Evolutionary conservation across 257 asterid genomes (phyloP).

Genomic region (Solanum bukasovii): DNA sequence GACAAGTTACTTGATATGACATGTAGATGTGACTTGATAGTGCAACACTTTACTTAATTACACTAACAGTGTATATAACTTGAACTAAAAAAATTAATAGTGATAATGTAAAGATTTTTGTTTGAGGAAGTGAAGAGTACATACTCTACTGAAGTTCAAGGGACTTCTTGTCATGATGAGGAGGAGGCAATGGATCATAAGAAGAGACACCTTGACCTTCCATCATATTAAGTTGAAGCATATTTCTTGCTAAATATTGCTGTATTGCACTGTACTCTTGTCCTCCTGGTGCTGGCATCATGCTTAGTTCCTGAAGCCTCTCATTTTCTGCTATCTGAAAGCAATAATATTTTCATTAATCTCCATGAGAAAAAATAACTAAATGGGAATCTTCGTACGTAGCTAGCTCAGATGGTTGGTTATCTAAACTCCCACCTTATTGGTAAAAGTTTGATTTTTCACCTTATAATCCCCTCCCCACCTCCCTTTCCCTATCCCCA

Average conservation of each 20-base stretch:
- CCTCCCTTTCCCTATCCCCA: not conserved
- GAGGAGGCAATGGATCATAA: constrained; percentile 26
- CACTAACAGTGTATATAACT: not conserved
- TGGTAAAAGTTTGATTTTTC: not conserved
- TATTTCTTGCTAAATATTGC: constrained; percentile 46
- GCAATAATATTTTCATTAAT: not conserved
- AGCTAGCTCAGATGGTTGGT: not conserved
- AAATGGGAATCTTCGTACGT: not conserved
- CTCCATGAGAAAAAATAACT: not conserved
- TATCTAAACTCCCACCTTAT: not conserved
- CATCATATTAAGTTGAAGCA: constrained; percentile 71
- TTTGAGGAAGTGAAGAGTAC: not conserved
- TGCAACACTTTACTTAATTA: not conserved
- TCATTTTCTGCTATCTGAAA: constrained; percentile 70
- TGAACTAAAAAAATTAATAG: not conserved
- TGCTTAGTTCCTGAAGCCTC: constrained; percentile 71
- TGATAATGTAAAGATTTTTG: not conserved
- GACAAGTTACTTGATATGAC: not conserved
- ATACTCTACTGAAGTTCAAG: constrained; percentile 34
- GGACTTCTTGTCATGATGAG: constrained; percentile 33
- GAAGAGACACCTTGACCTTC: constrained; percentile 30
- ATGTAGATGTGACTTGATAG: not conserved
- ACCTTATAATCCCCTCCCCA: not conserved
- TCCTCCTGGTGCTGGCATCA: constrained; percentile 56
- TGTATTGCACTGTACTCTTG: constrained; percentile 60